Percentiles rank a stretch among this genome's conserved stretches.
These are phyloP conservation scores for Friedmanniomyces simplex DNA, from an alignment of 495 filamentous ascomycete species.

Conservation along the genomic window DNA sequence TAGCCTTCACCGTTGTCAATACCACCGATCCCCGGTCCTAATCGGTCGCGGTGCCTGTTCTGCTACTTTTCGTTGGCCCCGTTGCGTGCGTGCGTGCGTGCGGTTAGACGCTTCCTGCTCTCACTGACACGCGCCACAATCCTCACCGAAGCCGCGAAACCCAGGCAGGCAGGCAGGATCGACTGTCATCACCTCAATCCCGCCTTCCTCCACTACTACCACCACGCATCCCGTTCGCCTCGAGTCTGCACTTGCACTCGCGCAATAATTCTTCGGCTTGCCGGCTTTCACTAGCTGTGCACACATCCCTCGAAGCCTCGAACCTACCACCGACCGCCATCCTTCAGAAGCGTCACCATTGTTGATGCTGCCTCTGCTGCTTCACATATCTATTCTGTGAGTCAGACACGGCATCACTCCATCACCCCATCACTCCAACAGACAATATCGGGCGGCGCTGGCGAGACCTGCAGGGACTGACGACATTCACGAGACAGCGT, in stretches of 20 bases:
- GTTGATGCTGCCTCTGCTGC: conserved; percentile 4
- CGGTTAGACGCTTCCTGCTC: neutral
- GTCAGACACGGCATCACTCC: neutral
- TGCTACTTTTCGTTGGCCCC: neutral
- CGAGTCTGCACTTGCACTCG: conserved; percentile 3
- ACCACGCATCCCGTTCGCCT: neutral
- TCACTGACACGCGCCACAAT: neutral
- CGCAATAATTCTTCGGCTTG: neutral
- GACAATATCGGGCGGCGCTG: neutral
- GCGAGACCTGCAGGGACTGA: neutral
- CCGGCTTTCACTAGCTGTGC: conserved; percentile 32
- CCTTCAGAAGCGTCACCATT: conserved; percentile 4
- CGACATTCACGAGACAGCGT: neutral
- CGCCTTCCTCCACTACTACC: neutral
- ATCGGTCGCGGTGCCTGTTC: neutral
- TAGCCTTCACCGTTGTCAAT: neutral
- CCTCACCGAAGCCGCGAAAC: neutral
- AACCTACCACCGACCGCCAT: conserved; percentile 11
- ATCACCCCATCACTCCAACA: too few species aligned
- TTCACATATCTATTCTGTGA: conserved; percentile 18
- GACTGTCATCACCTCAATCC: too few species aligned
- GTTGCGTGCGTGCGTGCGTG: neutral
- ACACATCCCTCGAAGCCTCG: conserved; percentile 4
- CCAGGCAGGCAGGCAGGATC: neutral
- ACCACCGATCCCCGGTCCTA: neutral